Conservation (phyloP, 176 grass and related monocot genomes). For the Carex littledalei region DNA sequence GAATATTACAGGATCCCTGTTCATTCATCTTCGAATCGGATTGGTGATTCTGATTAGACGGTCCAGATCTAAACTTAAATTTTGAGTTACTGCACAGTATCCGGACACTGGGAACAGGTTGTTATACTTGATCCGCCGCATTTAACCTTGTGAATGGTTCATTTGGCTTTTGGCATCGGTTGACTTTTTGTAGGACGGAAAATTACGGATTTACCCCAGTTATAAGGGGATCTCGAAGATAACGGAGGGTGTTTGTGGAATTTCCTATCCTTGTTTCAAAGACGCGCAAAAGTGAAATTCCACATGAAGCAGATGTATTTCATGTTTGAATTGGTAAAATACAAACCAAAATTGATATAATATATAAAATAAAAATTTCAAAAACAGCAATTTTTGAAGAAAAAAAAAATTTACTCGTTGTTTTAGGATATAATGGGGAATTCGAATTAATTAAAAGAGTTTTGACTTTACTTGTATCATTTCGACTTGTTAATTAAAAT, state of each 20-base stretch:
- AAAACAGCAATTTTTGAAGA: not conserved
- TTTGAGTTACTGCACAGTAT: no score
- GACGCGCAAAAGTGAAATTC: not conserved
- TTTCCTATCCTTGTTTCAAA: not conserved
- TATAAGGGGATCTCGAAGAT: not conserved
- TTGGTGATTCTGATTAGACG: no score
- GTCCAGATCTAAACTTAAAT: no score
- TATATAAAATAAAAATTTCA: not conserved
- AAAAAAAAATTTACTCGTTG: not conserved
- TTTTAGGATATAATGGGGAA: not conserved
- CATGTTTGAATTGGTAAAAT: no score
- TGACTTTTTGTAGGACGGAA: not conserved
- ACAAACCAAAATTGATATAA: not conserved
- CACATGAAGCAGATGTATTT: not conserved
- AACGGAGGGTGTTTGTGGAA: not conserved
- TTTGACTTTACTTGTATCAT: not conserved
- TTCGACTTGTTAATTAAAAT: not conserved
- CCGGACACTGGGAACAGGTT: not conserved
- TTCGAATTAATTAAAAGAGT: not conserved
- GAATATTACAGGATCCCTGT: no score
- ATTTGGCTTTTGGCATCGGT: not conserved
- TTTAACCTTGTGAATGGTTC: not conserved
- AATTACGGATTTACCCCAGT: not conserved
- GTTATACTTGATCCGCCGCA: not conserved
- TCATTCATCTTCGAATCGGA: no score